Percentiles rank a stretch among this genome's conserved stretches.
phyloP scores from a whole-genome alignment of 768 basidiomycete species.

The Hypsizygus marmoreus region DNA sequence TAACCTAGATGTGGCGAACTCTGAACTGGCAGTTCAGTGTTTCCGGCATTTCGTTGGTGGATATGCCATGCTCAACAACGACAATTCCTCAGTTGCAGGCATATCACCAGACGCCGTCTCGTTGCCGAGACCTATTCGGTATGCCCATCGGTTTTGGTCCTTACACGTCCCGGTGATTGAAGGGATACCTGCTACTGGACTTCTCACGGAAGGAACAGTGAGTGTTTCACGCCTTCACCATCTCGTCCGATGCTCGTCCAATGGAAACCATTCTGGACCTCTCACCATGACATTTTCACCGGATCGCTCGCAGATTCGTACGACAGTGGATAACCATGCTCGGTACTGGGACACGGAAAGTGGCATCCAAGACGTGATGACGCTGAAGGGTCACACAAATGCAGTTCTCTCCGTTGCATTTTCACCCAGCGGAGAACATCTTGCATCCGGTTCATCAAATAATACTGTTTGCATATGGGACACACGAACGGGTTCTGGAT shows the following conservation, averaged over 20 bases:
- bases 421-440: neutral
- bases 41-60: neutral
- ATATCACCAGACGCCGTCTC: too few relatives aligned
- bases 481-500: neutral
- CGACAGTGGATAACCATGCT: neutral
- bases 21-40: slow-evolving; percentile 4
- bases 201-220: neutral
- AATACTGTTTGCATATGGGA: neutral
- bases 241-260: neutral
- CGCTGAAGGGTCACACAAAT: neutral
- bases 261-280: neutral
- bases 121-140: neutral
- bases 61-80: neutral
- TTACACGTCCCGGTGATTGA: neutral
- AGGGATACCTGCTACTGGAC: neutral
- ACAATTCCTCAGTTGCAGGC: too few relatives aligned
- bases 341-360: neutral
- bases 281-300: neutral
- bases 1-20: neutral
- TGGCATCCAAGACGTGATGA: neutral
- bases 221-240: neutral
- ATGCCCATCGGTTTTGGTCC: slow-evolving; percentile 4
- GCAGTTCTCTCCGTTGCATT: neutral
- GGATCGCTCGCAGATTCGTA: neutral
- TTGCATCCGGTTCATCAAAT: neutral